Evolutionary conservation across 805 yeast genomes (phyloP), one percentile per base, ranked within the genome.

Genomic region (Phaffomyces antillensis): DNA sequence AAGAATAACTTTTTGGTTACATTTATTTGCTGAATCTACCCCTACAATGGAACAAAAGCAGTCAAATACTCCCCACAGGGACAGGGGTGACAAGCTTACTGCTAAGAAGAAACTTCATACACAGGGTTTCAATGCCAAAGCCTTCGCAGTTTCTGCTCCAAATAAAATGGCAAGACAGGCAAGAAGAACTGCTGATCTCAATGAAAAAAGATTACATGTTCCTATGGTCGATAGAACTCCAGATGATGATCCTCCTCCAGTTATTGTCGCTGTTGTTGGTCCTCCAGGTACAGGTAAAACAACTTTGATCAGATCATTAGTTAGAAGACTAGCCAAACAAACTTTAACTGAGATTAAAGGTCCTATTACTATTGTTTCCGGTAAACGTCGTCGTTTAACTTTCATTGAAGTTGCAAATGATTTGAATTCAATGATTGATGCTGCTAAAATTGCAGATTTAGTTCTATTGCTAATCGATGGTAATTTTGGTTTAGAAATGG

Each of bases 201-300:
- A 80, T 50, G 98, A 93, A 63, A 82, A 76, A 59, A 85, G 82
- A 59, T 75, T 85, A 60, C 98, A 93, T 71, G 97, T 90, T 18
- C 98, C 99, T 15, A 90, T 93, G 97, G 84, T 93, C 41, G 96
- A 93, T 62, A 74, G 98, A 54, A 89, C 97, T 0, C 97, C 98
- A 0, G 98, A 91, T 46, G 96, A 91, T 59, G 95, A 87, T 54
- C 96, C 98, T 5, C 97, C 97, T 18, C 99, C 99, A 36, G 83
- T 93, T 20, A 81, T 93, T 45, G 88, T 93, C 23, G 96, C 96
- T 0, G 96, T 93, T 8, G 96, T 93, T 12, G 99, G 99, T 0
- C 99, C 99, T 12, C 96, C 96, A 10, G 99, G 99, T 15, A 93
- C 98, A 0, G 99, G 99, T 52, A 93, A 93, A 61, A 80, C 97